Base-by-base conservation (phyloP, 179 eudicot species). In the Carnegiea gigantea region DNA sequence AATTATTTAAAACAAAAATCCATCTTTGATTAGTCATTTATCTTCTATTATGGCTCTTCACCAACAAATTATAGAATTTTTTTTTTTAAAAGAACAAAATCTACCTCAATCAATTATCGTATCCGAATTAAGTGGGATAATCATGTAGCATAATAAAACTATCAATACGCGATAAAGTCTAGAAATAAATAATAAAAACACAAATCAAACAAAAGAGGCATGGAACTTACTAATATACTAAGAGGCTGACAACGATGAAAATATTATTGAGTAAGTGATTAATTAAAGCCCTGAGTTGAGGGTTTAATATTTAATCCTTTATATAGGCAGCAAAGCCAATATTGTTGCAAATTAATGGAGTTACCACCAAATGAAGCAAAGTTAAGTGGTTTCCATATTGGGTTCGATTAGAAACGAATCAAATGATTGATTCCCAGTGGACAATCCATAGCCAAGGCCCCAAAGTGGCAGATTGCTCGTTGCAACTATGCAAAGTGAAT, bases 281-380 rank as follows among this genome's bases (percentile, higher is more conserved):
- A 13, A 7, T 67, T 26, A 62, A 62, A 3, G 72, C 20, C 20
- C 26, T 67, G 40, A 67, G 38, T 26, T 5, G 12, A 14, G 18
- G 72, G 72, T 2, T 67, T 28, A 67, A 67, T 28, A 21, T 67
- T 26, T 15, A 28, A 28, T 67, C 72, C 72, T 67, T 67, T 67
- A 67, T 67, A 67, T 67, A 67, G 40, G 72, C 36, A 28, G 40
- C 40, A 23, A 12, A 67, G 4, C 40, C 72, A 8, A 23, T 23
- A 67, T 26, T 28, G 72, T 67, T 3, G 40, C 72, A 67, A 26
- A 67, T 67, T 67, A 67, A 67, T 67, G 72, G 72, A 67, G 72
- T 30, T 7, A 26, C 40, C 72, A 67, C 72, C 38, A 28, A 12
- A 67, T 67, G 72, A 67, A 40, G 72, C 72, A 67, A 67, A 26